Evolutionary conservation across 495 filamentous ascomycete genomes (phyloP).

Genomic region (Beverwykella pulmonaria): DNA sequence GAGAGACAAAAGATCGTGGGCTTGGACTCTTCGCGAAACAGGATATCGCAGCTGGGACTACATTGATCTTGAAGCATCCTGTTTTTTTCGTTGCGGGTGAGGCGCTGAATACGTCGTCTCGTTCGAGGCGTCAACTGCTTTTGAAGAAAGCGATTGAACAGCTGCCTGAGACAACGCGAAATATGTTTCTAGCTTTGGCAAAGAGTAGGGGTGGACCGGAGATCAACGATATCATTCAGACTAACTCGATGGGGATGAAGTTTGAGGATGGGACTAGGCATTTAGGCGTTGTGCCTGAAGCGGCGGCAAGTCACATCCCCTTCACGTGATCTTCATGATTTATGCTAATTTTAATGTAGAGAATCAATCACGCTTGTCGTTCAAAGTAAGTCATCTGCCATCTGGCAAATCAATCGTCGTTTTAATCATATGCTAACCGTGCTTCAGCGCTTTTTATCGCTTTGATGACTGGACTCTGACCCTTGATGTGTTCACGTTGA

Average conservation of each 20-base stretch:
- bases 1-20: slow-evolving; percentile 14
- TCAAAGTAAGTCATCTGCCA: slow-evolving; percentile 12
- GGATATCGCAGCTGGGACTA: slow-evolving; percentile 11
- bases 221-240: slow-evolving; percentile 24
- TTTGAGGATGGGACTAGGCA: slow-evolving; percentile 16
- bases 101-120: background rate
- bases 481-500: slow-evolving; percentile 26
- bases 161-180: slow-evolving; percentile 11
- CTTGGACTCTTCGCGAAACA: slow-evolving; percentile 18
- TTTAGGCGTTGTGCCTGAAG: slow-evolving; percentile 31
- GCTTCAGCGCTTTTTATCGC: slow-evolving; percentile 22
- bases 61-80: slow-evolving; percentile 17
- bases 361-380: slow-evolving; percentile 36
- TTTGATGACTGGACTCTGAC: slow-evolving; percentile 22
- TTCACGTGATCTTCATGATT: background rate
- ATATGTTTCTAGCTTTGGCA: slow-evolving; percentile 12
- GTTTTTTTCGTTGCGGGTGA: slow-evolving; percentile 18
- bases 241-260: slow-evolving; percentile 22
- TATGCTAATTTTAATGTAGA: slow-evolving; percentile 12
- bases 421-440: too few species aligned
- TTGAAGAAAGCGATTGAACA: slow-evolving; percentile 13
- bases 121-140: background rate
- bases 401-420: too few species aligned
- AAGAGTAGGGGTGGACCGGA: slow-evolving; percentile 14
- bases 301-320: slow-evolving; percentile 15